A percentile compares a stretch with the other conserved stretches of the same genome.
Conservation (phyloP, 305 asterid genomes). For the Plantago coronopus region DNA sequence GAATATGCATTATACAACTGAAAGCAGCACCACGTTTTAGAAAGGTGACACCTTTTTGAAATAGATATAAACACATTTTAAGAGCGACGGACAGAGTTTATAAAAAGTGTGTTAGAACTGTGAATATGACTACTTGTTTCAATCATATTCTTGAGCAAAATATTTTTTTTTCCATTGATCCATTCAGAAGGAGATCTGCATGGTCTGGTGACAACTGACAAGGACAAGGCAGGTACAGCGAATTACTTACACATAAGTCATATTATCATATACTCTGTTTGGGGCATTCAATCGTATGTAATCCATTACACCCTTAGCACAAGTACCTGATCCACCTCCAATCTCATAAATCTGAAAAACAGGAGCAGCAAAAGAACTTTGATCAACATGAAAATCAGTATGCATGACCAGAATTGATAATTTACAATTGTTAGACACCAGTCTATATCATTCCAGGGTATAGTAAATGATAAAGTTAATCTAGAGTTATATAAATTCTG, state of each 20-base stretch:
- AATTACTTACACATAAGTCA: conserved; percentile 71
- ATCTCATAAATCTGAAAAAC: conserved; percentile 85
- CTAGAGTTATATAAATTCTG: no score
- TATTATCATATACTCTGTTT: conserved; percentile 76
- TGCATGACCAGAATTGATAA: conserved; percentile 3
- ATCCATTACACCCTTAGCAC: conserved; percentile 98
- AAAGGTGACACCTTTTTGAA: background rate
- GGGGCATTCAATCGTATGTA: conserved; percentile 93
- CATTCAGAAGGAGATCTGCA: background rate
- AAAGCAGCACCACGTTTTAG: background rate
- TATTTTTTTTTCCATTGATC: conserved; percentile 3
- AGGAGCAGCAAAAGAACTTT: conserved; percentile 18
- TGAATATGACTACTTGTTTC: conserved; percentile 1
- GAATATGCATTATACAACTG: background rate
- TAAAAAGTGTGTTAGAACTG: background rate
- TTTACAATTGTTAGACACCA: conserved; percentile 1
- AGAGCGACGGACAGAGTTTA: no score
- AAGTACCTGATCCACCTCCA: conserved; percentile 99
- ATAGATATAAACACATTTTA: background rate
- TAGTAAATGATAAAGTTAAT: no score
- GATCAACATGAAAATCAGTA: conserved; percentile 15
- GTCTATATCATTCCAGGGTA: background rate
- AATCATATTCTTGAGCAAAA: background rate
- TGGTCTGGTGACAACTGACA: background rate
- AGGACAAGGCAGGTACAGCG: conserved; percentile 2